Percentiles rank a stretch among this genome's conserved stretches.
These are phyloP conservation scores for Astrephomene gubernaculifera DNA, from an alignment of 139 green algal genomes.

Conservation along the genomic window DNA sequence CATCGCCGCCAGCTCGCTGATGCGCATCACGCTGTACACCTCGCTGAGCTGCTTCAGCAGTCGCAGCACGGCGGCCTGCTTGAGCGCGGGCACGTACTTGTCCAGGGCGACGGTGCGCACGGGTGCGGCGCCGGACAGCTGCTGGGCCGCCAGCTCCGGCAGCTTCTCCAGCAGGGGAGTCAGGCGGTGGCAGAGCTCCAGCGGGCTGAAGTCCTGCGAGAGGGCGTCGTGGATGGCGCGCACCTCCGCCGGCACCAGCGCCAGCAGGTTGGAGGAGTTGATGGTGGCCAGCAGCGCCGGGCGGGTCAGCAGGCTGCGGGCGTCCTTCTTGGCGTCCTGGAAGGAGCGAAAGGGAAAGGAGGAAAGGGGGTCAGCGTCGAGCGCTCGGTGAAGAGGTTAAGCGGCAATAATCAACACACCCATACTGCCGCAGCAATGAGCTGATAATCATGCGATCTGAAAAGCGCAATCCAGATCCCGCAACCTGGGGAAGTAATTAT, in stretches of 20 bases:
- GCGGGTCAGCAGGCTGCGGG: slow-evolving; percentile 70
- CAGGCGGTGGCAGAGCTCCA: slow-evolving; percentile 90
- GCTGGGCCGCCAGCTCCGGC: slow-evolving; percentile 26
- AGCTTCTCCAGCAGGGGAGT: slow-evolving; percentile 85
- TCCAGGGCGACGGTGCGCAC: slow-evolving; percentile 73
- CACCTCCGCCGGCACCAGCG: slow-evolving; percentile 81
- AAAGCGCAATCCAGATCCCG: no score
- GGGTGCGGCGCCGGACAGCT: slow-evolving; percentile 67
- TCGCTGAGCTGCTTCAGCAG: slow-evolving; percentile 93
- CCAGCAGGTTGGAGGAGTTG: slow-evolving; percentile 81
- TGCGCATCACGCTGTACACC: slow-evolving; percentile 73
- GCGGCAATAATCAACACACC: no score
- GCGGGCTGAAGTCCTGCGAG: slow-evolving; percentile 89
- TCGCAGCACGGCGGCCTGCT: slow-evolving; percentile 84
- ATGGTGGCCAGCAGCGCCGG: slow-evolving; percentile 86
- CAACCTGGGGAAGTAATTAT: no score
- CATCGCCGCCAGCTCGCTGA: slow-evolving; percentile 58
- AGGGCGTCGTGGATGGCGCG: slow-evolving; percentile 39
- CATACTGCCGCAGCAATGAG: no score
- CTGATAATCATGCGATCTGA: no score
- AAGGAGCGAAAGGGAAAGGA: not conserved
- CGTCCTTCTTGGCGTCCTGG: slow-evolving; percentile 53
- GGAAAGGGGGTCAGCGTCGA: no score
- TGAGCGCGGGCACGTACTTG: slow-evolving; percentile 59
- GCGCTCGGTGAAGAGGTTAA: no score